These are phyloP conservation scores for Salvia rosmarinus DNA, from an alignment of 257 asterid genomes.

Conservation along the genomic window DNA sequence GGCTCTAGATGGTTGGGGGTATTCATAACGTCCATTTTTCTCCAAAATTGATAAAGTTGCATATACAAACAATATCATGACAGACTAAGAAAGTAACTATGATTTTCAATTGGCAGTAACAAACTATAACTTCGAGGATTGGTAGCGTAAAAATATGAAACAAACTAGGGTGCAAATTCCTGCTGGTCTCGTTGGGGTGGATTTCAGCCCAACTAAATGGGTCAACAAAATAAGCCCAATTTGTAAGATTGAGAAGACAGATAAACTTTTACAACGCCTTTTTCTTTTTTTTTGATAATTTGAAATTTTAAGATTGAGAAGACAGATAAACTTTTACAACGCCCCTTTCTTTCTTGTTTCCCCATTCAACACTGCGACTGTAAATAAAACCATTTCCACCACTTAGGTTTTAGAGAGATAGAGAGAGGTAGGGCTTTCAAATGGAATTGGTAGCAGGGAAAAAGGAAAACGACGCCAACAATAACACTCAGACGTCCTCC, in stretches of 20 bases:
- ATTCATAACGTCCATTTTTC: no score
- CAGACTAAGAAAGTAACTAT: no score
- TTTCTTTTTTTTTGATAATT: no score
- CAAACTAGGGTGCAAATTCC: no score
- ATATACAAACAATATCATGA: no score
- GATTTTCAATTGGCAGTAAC: no score
- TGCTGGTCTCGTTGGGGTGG: not conserved
- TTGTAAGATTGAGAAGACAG: not conserved
- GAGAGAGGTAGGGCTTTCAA: slow-evolving; percentile 37
- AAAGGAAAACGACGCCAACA: slow-evolving; percentile 48
- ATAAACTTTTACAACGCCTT: no score
- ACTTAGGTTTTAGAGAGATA: not conserved
- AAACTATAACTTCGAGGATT: no score
- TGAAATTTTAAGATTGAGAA: no score
- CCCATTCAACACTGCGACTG: slow-evolving; percentile 18
- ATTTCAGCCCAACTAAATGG: slow-evolving; percentile 8
- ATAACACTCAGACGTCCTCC: slow-evolving; percentile 26
- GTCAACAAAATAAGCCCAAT: slow-evolving; percentile 2
- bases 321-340: not conserved
- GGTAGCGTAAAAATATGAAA: no score
- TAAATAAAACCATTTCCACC: slow-evolving; percentile 9
- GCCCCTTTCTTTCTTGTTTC: not conserved
- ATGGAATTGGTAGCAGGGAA: slow-evolving; percentile 61
- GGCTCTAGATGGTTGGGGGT: no score
- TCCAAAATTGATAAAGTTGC: no score